Base-by-base conservation (phyloP, 2,329 filamentous ascomycete species). In the Cladosporium cucumerinum region DNA sequence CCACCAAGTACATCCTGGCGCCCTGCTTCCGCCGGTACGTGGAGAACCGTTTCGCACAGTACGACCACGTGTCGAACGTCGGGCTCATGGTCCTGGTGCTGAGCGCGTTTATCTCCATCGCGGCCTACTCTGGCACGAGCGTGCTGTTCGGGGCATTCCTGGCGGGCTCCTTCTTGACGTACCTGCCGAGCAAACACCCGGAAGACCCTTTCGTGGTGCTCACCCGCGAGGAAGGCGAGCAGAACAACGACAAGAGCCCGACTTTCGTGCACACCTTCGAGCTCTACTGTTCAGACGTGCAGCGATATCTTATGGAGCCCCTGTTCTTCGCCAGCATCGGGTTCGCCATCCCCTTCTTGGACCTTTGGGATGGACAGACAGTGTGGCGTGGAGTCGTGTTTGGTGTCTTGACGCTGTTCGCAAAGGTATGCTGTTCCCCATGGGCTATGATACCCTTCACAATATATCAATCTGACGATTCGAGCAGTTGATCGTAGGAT, bases 261-360 rank as follows among this genome's bases (percentile, higher is more conserved):
- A 74, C 71, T 0, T 75, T 74, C 21, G 71, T 75, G 5, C 72
- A 74, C 34, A 75, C 72, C 0, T 75, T 74, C 43, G 72, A 75
- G 57, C 70, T 67, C 62, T 85, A 12, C 74, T 84, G 21, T 80
- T 81, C 2, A 63, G 86, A 11, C 65, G 82, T 12, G 78, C 84
- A 5, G 82, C 23, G 28, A 18, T 73, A 73, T 49, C 65, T 75
- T 14, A 65, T 74, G n/a, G 69, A 67, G 57, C 73, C 73, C 8
- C 63, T 74, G 16, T 75, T 74, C 69, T 75, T 75, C 48, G 72
- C 73, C 2, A 72, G 69, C 25, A 73, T 75, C 18, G 72, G 73
- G 1, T 74, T 75, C 36, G 72, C 73, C 0, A 74, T 73, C 14
- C 73, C 73, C 0, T 73, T 75, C 49, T 34, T 73, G 18, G 69